These are phyloP conservation scores for Thecaphora frezii DNA, from an alignment of 1,284 basidiomycete species.

Conservation along the genomic window DNA sequence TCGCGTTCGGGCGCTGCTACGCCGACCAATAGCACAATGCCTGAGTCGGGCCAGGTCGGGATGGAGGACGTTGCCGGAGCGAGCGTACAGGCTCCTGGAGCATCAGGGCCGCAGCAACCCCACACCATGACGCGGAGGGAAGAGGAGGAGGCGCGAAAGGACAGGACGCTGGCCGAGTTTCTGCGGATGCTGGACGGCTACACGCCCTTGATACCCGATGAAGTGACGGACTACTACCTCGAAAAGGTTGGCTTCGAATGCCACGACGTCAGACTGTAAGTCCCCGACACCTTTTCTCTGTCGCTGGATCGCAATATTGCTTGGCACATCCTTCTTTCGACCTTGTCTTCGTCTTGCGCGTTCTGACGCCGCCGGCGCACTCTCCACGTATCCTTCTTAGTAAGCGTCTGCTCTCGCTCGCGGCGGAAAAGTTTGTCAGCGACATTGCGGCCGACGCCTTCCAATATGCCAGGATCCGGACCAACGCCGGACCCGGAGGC, in stretches of 20 bases:
- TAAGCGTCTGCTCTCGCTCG: slow-evolving; percentile 88
- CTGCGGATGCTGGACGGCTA: slow-evolving; percentile 94
- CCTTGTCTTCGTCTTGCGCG: not conserved
- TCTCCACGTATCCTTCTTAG: slow-evolving; percentile 4
- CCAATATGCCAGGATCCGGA: slow-evolving; percentile 93
- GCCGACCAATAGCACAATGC: slow-evolving; percentile 12
- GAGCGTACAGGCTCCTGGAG: slow-evolving; percentile 6
- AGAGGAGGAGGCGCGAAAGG: slow-evolving; percentile 73
- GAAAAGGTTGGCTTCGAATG: slow-evolving; percentile 95
- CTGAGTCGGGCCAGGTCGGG: not conserved
- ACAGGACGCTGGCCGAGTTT: slow-evolving; percentile 88
- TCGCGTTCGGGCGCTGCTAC: slow-evolving; percentile 28
- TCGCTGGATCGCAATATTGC: too few relatives aligned
- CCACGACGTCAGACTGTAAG: slow-evolving; percentile 67
- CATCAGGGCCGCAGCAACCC: slow-evolving; percentile 27
- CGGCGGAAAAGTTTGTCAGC: slow-evolving; percentile 96
- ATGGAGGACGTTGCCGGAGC: not conserved
- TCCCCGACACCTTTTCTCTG: slow-evolving; percentile 1
- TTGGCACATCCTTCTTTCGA: not conserved
- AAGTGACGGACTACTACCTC: slow-evolving; percentile 96
- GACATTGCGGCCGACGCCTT: slow-evolving; percentile 97
- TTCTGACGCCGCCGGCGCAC: slow-evolving; percentile 3
- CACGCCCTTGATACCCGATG: slow-evolving; percentile 94
- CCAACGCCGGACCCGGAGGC: slow-evolving; percentile 62
- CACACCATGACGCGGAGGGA: slow-evolving; percentile 57